phyloP scores from a whole-genome alignment of 768 basidiomycete genomes.

The Pisolithus microcarpus region DNA sequence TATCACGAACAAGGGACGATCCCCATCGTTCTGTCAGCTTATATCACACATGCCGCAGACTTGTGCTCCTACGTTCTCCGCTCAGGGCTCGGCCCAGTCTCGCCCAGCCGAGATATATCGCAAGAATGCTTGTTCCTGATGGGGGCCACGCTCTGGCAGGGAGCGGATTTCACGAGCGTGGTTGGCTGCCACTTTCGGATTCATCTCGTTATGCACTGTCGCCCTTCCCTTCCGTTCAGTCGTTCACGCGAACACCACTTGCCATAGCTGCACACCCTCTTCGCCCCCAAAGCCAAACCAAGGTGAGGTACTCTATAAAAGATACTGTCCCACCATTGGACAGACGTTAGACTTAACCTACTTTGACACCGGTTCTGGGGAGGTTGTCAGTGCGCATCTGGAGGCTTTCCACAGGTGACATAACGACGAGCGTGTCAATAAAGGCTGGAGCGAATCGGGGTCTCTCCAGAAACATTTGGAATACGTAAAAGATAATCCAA shows the following conservation, averaged over 20 bases:
- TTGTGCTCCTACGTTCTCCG: conserved; percentile 32
- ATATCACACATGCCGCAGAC: conserved; percentile 26
- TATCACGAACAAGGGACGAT: conserved; percentile 35
- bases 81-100: conserved; percentile 29
- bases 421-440: conserved; percentile 39
- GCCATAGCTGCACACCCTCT: conserved; percentile 47
- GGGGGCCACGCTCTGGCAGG: conserved; percentile 44
- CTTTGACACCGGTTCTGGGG: conserved; percentile 17
- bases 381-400: conserved; percentile 26
- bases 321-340: conserved; percentile 29
- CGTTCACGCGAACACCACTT: conserved; percentile 39
- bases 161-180: conserved; percentile 22
- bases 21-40: conserved; percentile 28
- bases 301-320: conserved; percentile 35
- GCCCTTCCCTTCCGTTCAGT: conserved; percentile 31
- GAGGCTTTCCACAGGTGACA: conserved; percentile 44
- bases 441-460: conserved; percentile 41
- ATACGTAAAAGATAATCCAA: conserved; percentile 30
- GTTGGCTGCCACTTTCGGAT: conserved; percentile 27
- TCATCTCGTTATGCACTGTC: conserved; percentile 14
- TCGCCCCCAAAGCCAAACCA: conserved; percentile 41
- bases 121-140: conserved; percentile 32
- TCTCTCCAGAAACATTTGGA: conserved; percentile 36
- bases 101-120: conserved; percentile 6
- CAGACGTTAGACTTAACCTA: conserved; percentile 25